Base-by-base conservation (phyloP, 495 filamentous ascomycete genomes). In the Mytilinidion resinicola region DNA sequence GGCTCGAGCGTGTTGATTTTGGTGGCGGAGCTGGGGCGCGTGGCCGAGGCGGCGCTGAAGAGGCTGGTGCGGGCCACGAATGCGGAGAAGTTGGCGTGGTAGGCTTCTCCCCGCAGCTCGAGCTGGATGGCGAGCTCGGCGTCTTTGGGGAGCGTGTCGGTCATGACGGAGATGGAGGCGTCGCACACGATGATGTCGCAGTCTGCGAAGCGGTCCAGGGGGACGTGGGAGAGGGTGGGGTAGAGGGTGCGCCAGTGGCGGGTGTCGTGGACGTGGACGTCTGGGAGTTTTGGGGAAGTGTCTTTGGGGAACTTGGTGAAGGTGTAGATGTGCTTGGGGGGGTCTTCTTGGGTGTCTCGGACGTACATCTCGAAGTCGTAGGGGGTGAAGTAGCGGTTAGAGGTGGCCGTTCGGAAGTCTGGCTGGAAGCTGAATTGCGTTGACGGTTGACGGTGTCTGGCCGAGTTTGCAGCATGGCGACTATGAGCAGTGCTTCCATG, bases 301-400 rank as follows among this genome's bases (percentile, higher is more conserved):
- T 42, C 14, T 9, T 56, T 38, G 44, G 57, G 43, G 1, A 62
- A 54, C 47, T 64, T 55, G 3, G 64, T 70, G 44, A 64, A 67
- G 9, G 66, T 62, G 53, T 71, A 68, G 25, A 72, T 37, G 12
- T 53, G 14, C 9, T 46, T 55, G 9, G 49, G 30, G 2, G 51
- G 51, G 1, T 20, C 21, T 12, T 59, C 34, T 19, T 48, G 46
- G 39, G 56, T 56, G 11, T 62, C 68, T 49, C 68, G 60, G 17
- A 73, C 65, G 34, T 62, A 67, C 67, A 73, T 69, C 35, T 56
- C 53, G 49, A 73, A 73, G 10, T 63, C 56, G n/a, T 41, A 57
- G 14, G 70, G 64, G 25, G 46, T 33, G 62, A 35, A 41, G 30
- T 19, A 52, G 60, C 54, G 9, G 19, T 3, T 43, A 12, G 20